Conservation (phyloP, 106 monocot species). For the Phalaenopsis aphrodite region DNA sequence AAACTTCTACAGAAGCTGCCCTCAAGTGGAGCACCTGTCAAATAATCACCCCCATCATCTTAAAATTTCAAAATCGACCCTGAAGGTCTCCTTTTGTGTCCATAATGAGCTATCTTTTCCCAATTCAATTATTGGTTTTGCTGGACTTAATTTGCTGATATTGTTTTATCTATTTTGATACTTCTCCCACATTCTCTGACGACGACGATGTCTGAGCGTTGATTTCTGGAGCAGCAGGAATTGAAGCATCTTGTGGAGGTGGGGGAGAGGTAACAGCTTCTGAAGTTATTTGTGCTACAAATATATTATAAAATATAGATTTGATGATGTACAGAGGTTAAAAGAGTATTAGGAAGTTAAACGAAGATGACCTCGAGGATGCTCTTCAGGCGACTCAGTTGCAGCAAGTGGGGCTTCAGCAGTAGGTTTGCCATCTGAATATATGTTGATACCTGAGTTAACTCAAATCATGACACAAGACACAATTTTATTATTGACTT, state of each 20-base stretch:
- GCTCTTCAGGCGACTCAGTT: background rate
- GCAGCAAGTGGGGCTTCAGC: background rate
- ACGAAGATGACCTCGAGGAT: background rate
- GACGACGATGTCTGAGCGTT: background rate
- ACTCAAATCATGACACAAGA: too few relatives aligned
- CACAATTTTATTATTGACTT: too few relatives aligned
- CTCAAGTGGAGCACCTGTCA: background rate
- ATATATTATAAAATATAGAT: background rate
- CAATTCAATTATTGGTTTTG: too few relatives aligned
- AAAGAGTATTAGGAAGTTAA: too few relatives aligned
- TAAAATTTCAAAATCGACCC: background rate
- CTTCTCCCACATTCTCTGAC: background rate
- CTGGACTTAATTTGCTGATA: background rate
- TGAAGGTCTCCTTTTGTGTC: background rate
- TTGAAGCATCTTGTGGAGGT: background rate
- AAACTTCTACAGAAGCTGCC: too few relatives aligned
- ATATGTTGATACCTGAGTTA: background rate
- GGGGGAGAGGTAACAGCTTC: background rate
- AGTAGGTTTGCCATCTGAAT: background rate
- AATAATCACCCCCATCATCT: background rate
- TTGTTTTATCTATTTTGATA: background rate
- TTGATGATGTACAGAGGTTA: background rate
- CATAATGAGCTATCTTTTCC: background rate
- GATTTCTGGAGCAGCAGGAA: background rate
- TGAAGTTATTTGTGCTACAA: background rate